A percentile compares a stretch with the other conserved stretches of the same genome.
Conservation (phyloP, 805 yeast genomes). For the Wickerhamomyces sydowiorum region DNA sequence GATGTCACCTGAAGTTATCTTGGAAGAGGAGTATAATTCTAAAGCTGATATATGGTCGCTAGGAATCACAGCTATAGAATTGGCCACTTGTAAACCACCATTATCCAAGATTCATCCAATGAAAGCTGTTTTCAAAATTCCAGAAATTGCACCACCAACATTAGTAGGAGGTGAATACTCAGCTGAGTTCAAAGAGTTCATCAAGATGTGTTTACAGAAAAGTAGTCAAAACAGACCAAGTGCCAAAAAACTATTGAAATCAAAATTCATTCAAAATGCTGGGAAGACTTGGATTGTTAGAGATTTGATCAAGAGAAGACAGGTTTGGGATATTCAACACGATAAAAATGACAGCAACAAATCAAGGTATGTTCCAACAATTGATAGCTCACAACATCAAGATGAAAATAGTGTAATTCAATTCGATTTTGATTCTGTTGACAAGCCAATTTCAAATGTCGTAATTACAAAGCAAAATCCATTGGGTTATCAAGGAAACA, state of each 20-base stretch:
- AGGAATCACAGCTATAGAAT: constrained; percentile 90
- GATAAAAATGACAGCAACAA: constrained; percentile 3
- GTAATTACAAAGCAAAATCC: constrained; percentile 16
- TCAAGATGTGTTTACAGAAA: constrained; percentile 61
- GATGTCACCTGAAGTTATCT: constrained; percentile 99
- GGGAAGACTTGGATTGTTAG: constrained; percentile 30
- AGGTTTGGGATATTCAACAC: constrained; percentile 30
- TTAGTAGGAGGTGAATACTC: constrained; percentile 80
- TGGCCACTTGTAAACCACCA: constrained; percentile 98
- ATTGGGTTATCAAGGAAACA: constrained; percentile 7
- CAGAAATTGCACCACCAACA: constrained; percentile 80
- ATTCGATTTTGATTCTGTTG: constrained; percentile 18
- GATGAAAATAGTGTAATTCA: constrained; percentile 3
- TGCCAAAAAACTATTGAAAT: constrained; percentile 56
- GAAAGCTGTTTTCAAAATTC: constrained; percentile 30
- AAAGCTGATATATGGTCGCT: constrained; percentile 97
- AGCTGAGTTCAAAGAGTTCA: constrained; percentile 61
- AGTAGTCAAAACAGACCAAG: constrained; percentile 63
- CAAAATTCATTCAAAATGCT: constrained; percentile 40
- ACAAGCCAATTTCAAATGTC: constrained; percentile 13
- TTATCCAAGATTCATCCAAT: constrained; percentile 61
- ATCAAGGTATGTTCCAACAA: constrained; percentile 27
- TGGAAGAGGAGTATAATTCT: constrained; percentile 79
- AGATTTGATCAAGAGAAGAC: constrained; percentile 37
- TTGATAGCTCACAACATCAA: constrained; percentile 2